Percentiles rank a stretch among this genome's conserved stretches.
These are phyloP conservation scores for Chlamydomonas reinhardtii DNA, from an alignment of 163 green algal species.

Conservation along the genomic window DNA sequence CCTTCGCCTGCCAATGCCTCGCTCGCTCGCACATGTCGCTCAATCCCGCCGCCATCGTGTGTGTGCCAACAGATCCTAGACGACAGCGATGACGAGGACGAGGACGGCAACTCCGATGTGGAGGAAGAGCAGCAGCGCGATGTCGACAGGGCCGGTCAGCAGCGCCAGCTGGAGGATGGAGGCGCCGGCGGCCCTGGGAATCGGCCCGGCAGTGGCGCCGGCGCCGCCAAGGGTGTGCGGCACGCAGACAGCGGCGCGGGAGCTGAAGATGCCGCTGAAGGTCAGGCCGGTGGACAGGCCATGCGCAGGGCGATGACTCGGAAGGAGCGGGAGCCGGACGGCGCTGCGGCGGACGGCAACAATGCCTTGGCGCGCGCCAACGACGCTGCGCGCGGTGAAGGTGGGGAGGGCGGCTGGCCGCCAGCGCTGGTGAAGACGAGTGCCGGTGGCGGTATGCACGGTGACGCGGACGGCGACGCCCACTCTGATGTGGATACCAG, in stretches of 20 bases:
- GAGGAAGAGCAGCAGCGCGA: not conserved
- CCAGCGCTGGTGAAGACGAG: no score
- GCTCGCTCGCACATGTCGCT: no score
- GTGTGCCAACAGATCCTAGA: not conserved
- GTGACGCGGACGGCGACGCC: no score
- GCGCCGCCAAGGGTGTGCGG: not conserved
- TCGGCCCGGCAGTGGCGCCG: not conserved
- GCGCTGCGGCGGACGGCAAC: not conserved
- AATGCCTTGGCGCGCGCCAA: not conserved
- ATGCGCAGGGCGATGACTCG: not conserved
- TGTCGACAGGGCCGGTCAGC: not conserved
- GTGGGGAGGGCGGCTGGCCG: no score
- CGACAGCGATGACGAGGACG: constrained; percentile 41
- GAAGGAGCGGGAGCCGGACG: not conserved
- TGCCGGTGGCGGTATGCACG: no score
- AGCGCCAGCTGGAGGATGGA: not conserved
- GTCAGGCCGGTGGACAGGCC: no score
- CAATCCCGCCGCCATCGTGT: no score
- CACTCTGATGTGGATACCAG: no score
- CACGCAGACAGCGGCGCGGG: not conserved
- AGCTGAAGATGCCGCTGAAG: no score
- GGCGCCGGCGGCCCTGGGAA: not conserved
- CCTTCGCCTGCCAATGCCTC: no score
- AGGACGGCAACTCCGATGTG: constrained; percentile 8
- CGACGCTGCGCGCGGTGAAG: not conserved